phyloP scores from a whole-genome alignment of 2,329 filamentous ascomycete species.

The Colletotrichum lindemuthianum region DNA sequence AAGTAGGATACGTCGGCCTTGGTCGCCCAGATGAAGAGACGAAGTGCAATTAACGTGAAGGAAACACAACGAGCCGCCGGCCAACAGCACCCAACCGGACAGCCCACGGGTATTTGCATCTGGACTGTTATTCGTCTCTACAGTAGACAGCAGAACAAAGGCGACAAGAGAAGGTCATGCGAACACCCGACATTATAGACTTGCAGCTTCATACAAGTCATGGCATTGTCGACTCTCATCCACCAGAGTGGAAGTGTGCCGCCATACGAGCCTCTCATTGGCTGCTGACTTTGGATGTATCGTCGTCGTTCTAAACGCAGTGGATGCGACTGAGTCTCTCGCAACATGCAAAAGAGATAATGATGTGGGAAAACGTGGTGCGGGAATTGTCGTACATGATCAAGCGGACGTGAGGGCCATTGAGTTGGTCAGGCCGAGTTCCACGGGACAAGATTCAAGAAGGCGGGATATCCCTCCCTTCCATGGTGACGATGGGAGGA shows the following conservation, averaged over 20 bases:
- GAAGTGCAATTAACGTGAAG: background rate
- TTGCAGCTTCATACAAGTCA: background rate
- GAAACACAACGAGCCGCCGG: background rate
- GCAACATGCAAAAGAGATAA: background rate
- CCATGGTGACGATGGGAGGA: background rate
- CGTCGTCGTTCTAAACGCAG: background rate
- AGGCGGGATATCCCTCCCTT: background rate
- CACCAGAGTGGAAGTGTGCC: slow-evolving; percentile 34
- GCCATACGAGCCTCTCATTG: slow-evolving; percentile 31
- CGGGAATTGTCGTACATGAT: slow-evolving; percentile 8
- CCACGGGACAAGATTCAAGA: background rate
- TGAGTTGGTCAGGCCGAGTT: no score
- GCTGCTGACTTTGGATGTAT: slow-evolving; percentile 6
- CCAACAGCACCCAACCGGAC: slow-evolving; percentile 35
- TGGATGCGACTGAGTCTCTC: background rate
- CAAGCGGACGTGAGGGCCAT: background rate
- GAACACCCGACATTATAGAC: background rate
- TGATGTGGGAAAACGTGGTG: background rate
- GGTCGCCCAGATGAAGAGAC: background rate
- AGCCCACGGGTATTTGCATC: slow-evolving; percentile 31
- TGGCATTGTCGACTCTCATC: slow-evolving; percentile 18
- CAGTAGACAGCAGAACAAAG: background rate
- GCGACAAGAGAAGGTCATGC: background rate
- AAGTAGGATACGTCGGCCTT: background rate
- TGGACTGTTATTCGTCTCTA: slow-evolving; percentile 20